Percentiles rank a stretch among this genome's conserved stretches.
Conservation (phyloP, 1,139 yeast genomes). For the Pneumocystis murina region DNA sequence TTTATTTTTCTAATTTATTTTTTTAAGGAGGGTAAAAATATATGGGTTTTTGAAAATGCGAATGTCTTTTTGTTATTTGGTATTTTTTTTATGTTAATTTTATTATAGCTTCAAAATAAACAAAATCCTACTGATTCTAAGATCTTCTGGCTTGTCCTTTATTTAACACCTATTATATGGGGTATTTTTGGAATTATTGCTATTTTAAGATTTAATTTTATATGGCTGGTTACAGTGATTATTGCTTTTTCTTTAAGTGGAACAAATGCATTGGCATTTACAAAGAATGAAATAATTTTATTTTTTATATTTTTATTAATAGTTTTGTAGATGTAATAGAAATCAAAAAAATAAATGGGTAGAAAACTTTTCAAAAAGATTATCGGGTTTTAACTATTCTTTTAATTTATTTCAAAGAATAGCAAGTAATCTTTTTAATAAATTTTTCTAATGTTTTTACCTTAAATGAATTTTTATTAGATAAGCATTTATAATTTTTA, state of each 20-base stretch:
- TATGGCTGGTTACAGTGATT: constrained; percentile 38
- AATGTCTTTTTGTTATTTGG: constrained; percentile 26
- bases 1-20: constrained; percentile 11
- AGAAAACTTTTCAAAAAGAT: background rate
- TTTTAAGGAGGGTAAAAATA: constrained; percentile 40
- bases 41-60: constrained; percentile 83
- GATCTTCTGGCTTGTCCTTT: constrained; percentile 70
- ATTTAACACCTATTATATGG: constrained; percentile 68
- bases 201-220: constrained; percentile 56
- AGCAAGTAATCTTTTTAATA: background rate
- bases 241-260: constrained; percentile 10
- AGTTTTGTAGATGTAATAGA: background rate
- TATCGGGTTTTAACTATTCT: background rate
- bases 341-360: background rate
- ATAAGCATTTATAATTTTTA: background rate
- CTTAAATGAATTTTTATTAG: background rate
- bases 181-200: constrained; percentile 57
- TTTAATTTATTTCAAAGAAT: background rate
- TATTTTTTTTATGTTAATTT: background rate
- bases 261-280: constrained; percentile 12
- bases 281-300: constrained; percentile 6
- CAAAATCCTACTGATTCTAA: constrained; percentile 86
- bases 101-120: constrained; percentile 43
- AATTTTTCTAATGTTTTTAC: background rate
- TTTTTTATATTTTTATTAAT: background rate